phyloP scores from a whole-genome alignment of 176 grass and related monocot species.

The Chrysopogon serrulatus region DNA sequence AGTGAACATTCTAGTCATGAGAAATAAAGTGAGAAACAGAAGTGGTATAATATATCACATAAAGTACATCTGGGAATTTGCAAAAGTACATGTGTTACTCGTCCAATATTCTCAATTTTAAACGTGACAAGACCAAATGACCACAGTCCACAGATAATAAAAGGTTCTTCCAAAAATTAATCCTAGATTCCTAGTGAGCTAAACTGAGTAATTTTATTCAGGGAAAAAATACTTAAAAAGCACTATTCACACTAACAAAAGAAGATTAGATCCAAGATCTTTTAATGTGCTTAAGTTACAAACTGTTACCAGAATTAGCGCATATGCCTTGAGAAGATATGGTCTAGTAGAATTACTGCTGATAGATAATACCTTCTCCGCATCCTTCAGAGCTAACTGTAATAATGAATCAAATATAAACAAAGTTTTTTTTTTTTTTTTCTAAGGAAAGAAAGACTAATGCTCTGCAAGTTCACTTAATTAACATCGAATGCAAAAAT shows the following conservation, averaged over 20 bases:
- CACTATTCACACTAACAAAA: background rate
- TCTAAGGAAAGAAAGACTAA: constrained; percentile 16
- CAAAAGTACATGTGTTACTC: background rate
- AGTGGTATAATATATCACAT: background rate
- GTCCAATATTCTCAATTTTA: background rate
- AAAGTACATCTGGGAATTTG: background rate
- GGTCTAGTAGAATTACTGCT: constrained; percentile 52
- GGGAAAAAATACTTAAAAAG: background rate
- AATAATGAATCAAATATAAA: constrained; percentile 16
- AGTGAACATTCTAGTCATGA: background rate
- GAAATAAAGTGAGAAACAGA: background rate
- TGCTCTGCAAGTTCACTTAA: constrained; percentile 13
- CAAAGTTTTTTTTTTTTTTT: background rate
- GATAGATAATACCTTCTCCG: constrained; percentile 61
- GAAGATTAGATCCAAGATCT: background rate
- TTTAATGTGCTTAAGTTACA: background rate
- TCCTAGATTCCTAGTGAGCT: background rate
- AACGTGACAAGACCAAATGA: background rate
- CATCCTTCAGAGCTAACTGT: constrained; percentile 95
- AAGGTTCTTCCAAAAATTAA: background rate
- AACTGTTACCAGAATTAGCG: constrained; percentile 73
- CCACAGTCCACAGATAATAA: background rate
- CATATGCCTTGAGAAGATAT: constrained; percentile 90
- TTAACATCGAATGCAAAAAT: background rate
- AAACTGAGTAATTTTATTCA: background rate